A percentile compares a stretch with the other conserved stretches of the same genome.
Conservation (phyloP, 306 rosid genomes). For the Dryas alaskensis region DNA sequence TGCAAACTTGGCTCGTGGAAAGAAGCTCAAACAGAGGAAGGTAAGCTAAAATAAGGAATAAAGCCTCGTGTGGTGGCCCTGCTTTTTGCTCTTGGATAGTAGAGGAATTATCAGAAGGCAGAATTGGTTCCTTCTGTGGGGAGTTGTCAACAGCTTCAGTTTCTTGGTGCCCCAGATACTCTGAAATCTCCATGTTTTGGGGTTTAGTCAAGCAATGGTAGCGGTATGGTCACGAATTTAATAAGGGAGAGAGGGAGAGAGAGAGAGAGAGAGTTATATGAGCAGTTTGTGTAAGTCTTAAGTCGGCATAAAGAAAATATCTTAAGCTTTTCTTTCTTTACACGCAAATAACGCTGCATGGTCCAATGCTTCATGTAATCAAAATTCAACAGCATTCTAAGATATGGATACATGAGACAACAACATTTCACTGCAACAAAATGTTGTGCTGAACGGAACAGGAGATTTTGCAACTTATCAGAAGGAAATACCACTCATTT, state of each 20-base stretch:
- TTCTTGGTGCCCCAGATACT: conserved; percentile 5
- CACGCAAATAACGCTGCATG: conserved; percentile 1
- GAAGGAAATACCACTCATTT: neutral
- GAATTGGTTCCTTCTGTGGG: neutral
- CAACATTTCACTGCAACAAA: neutral
- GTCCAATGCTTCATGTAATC: neutral
- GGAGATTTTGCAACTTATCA: neutral
- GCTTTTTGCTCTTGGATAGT: conserved; percentile 17
- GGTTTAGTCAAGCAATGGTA: neutral
- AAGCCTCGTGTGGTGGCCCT: conserved; percentile 52
- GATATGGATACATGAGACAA: neutral
- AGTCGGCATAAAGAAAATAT: conserved; percentile 1
- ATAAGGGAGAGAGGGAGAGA: too few relatives aligned
- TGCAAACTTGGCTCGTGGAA: conserved; percentile 56
- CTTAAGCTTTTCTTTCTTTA: neutral
- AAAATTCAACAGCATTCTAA: conserved; percentile 4
- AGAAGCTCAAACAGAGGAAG: conserved; percentile 69
- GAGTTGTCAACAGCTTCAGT: conserved; percentile 27
- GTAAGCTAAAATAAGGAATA: conserved; percentile 52
- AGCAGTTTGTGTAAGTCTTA: neutral
- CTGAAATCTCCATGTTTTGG: conserved; percentile 23
- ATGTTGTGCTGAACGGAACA: neutral
- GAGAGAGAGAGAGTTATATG: neutral
- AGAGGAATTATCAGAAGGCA: neutral
- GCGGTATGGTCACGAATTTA: too few relatives aligned